Base-by-base conservation (phyloP, 805 yeast species). In the Saccharomycopsis sp. region DNA sequence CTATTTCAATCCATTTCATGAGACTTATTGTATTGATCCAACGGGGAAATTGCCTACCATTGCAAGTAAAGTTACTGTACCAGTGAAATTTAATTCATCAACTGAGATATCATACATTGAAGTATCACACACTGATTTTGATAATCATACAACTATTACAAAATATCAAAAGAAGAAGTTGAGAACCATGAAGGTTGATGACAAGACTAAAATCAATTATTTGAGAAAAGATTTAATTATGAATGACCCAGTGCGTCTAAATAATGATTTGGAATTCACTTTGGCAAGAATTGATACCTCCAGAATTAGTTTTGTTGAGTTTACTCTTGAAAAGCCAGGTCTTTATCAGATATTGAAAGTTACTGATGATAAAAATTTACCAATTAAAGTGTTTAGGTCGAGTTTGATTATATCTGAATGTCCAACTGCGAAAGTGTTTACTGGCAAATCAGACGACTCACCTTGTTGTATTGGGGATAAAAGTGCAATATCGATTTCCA, bases 41-140 rank as follows among this genome's bases (percentile, higher is more conserved):
- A 44, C 46, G 6, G 32, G 41, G 7, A 44, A 46, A n/a, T 17
- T 28, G 13, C 60, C 16, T 47, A 54, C 14, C 48, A 56, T 49
- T 56, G 59, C 40, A 56, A 55, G 59, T 28, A 55, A 59, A 11
- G 50, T 72, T 23, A 61, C 66, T 27, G 66, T 88, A 48, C 96
- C 97, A 4, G 68, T 93, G 11, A 77, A 80, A 52, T 74, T 87
- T 54, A 89, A 93, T 55, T 80, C 96, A 8, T 78, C 96, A 2
- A 72, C 78, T 3, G 83, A 78, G 33, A 74, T 95, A 3, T 80
- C 79, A 1, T 68, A 65, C 40, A 64, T 93, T 40, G 87, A 83
- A 58, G 58, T 93, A 36, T 72, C 76, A 46, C 76, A 72, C 56
- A 72, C 71, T 14, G 77, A 77, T 41, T 70, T 68, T 6, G 69